Percentiles rank a stretch among this genome's conserved stretches.
Evolutionary conservation across 495 filamentous ascomycete genomes (phyloP).

Genomic region (Podospora bellae-mahoneyi): DNA sequence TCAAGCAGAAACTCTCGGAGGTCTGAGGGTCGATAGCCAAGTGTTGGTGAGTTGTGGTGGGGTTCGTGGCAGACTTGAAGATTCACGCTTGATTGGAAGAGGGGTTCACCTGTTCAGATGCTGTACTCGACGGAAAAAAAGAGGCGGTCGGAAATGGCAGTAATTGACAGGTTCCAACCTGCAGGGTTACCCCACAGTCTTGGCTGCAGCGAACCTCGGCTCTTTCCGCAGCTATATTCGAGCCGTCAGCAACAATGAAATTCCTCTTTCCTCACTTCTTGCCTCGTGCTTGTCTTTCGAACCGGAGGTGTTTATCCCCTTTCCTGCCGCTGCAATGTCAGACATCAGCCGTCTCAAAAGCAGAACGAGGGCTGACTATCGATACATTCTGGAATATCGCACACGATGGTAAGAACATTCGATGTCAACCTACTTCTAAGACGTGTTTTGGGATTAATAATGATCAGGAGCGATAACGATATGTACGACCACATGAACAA

Average conservation of each 20-base stretch:
- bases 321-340: slow-evolving; percentile 28
- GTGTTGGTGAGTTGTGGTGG: background rate
- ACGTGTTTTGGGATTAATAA: background rate
- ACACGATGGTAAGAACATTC: slow-evolving; percentile 72
- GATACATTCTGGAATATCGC: slow-evolving; percentile 75
- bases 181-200: background rate
- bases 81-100: background rate
- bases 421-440: background rate
- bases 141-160: background rate
- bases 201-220: background rate
- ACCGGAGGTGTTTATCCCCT: background rate
- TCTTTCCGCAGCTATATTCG: background rate
- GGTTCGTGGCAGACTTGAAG: background rate
- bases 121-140: background rate
- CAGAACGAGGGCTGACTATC: slow-evolving; percentile 68
- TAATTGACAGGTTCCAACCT: background rate
- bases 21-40: background rate
- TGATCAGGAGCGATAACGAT: slow-evolving; percentile 81
- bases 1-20: background rate
- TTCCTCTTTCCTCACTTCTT: background rate
- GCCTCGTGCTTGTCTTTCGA: too few relatives aligned
- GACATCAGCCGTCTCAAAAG: slow-evolving; percentile 52
- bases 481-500: slow-evolving; percentile 92
- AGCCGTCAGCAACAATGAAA: background rate
- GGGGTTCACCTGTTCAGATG: background rate